Base-by-base conservation (phyloP, 192 early-diverging fungal genomes). In the Coemansia sp. region DNA sequence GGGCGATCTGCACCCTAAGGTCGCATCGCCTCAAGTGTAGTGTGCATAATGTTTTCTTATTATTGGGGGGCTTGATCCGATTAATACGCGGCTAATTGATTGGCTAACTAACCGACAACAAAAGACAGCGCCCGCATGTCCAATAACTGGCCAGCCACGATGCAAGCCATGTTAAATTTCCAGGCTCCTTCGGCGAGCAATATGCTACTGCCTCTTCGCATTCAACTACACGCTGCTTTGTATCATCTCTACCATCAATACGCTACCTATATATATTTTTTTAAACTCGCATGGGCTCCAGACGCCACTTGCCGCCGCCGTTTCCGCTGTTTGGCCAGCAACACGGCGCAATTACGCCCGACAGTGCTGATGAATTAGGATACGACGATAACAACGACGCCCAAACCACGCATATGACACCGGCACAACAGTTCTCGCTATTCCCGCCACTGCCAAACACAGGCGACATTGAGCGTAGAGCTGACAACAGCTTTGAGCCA, bases 261-360 rank as follows among this genome's bases (percentile, higher is more conserved):
- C n/a, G n/a, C n/a, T n/a, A n/a, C n/a, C n/a, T n/a, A n/a, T n/a
- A n/a, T n/a, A n/a, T n/a, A n/a, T n/a, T n/a, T n/a, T n/a, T n/a
- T n/a, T n/a, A n/a, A n/a, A n/a, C n/a, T n/a, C n/a, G n/a, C 47
- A 51, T 51, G 47, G 47, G 47, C 47, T 51, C 47, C 10, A 51
- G 47, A 51, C 47, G 47, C 15, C 47, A 24, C 17, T 51, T 51
- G 24, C 47, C 47, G 11, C 47, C 47, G 3, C 15, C 47, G 25
- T 51, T 51, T 14, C 47, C 47, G 47, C 25, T 51, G 47, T 51
- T 51, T 51, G 47, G 47, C 24, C 47, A 14, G 25, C 47, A 51
- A 27, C 24, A 25, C 4, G 47, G 47, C 25, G 24, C 14, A 51
- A 6, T 29, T 29, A 25, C 47, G 11, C 47, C 47, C 47, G 47